Evolutionary conservation across 2,329 filamentous ascomycete species (phyloP), one percentile per base, ranked within the genome.

Genomic region (Aspergillus nomiae): DNA sequence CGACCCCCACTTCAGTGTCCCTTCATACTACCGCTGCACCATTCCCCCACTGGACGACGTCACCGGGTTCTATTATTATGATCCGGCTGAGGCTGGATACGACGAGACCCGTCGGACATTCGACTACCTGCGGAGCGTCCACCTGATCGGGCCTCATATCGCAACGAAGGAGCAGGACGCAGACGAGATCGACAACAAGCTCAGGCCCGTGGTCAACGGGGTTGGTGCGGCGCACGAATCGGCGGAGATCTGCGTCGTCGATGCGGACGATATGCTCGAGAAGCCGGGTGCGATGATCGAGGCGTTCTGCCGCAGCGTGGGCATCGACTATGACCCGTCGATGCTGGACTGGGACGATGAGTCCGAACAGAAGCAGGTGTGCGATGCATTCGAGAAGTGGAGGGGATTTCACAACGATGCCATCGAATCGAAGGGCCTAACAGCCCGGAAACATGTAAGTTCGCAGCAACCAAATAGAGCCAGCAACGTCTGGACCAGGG

Each of bases 331-430:
- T 77, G 82, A 82, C 51, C 86, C 88, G 0, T 82, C 86, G 16
- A 97, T 98, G 94, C 83, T 99, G 65, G 84, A 86, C 63, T 98
- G 95, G 95, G 87, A 91, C 65, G 88, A 89, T 32, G 88, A 90
- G 58, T 89, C 91, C 67, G 89, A 90, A 70, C 88, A 92, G 69
- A 70, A 80, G 58, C 82, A 86, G 65, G 94, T 94, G 3, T 84
- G 85, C 68, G 84, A 87, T 66, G 89, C 89, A 21, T 98, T 98
- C 80, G 92, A 94, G 80, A 98, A 99, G 82, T 98, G 95, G 95
- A 91, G 89, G 69, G 95, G 95, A 12, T 98, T 96, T 81, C 95
- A 98, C 77, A 91, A 98, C 70, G 95, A 98, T 82, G 95, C 93
- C 16, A 92, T 98, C 70, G 84, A 91, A 69, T 96, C 92, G 74